Base-by-base conservation (phyloP, 2,329 filamentous ascomycete genomes). In the Coniochaeta sp. region DNA sequence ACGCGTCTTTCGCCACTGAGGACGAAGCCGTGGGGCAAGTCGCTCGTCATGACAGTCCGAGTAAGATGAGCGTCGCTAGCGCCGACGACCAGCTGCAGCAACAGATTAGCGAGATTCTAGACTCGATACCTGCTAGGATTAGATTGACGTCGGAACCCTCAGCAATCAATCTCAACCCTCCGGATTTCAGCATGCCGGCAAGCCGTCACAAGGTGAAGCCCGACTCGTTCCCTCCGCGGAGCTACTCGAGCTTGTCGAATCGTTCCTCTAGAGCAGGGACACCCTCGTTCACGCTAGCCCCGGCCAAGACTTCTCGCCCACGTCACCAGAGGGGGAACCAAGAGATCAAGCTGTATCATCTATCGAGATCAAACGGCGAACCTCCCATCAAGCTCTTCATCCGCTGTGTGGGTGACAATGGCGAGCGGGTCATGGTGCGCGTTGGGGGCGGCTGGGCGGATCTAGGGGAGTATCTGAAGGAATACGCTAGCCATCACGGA, bases 401-500 rank as follows among this genome's bases (percentile, higher is more conserved):
- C 58, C 89, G 95, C 17, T 87, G 92, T 1, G 93, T 99, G 2
- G 95, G 95, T 57, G 92, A 96, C 72, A 82, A 86, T 60, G 91
- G 90, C 17, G 92, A 98, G 73, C 87, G 95, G 58, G 92, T 98
- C 62, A 98, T 99, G 95, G 95, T 99, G 8, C 89, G 95, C 38
- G 93, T 99, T 14, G 95, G 95, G 14, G 95, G 95, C 61, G 95
- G 95, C n/a, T 99, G 95, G 95, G 92, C 93, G 16, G 95, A 99
- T 73, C 79, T 99, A 22, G 93, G 90, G 40, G 95, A 98, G 73
- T 99, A 97, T 70, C 81, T 99, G 47, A 89, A 92, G 66, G 91
- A 96, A 72, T 99, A 97, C 68, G 93, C 92, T 8, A 86, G 87
- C 61, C 95, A 99, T 70, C 95, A 99, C 71, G 90, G 90, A 50